Conservation (phyloP, 2,329 filamentous ascomycete species). For the Scleromitrula shiraiana region DNA sequence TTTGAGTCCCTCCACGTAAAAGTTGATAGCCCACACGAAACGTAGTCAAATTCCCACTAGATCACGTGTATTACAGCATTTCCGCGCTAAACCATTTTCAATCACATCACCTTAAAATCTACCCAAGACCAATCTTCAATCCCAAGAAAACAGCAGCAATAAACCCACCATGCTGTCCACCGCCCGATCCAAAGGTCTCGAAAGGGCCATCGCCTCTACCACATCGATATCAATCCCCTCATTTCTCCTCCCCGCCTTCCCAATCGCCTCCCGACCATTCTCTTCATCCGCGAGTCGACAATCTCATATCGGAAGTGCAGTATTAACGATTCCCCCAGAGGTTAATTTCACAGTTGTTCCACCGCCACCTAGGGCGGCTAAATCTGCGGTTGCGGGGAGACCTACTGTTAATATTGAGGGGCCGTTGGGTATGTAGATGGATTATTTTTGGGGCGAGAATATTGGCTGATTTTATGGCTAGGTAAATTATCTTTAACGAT, state of each 20-base stretch:
- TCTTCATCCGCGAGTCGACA: conserved; percentile 57
- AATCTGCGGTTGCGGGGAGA: conserved; percentile 39
- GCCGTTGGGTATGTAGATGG: conserved; percentile 57
- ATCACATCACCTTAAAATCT: conserved; percentile 4
- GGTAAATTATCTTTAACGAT: conserved; percentile 70
- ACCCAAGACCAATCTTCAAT: not conserved
- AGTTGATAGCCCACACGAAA: too few species aligned
- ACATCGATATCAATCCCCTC: conserved; percentile 51
- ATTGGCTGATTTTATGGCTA: conserved; percentile 24
- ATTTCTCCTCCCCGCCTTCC: conserved; percentile 68
- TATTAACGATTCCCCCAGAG: conserved; percentile 73
- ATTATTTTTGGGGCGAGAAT: not conserved
- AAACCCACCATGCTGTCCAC: conserved; percentile 52
- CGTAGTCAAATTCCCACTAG: too few species aligned
- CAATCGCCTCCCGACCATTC: conserved; percentile 50
- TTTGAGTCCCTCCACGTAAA: too few species aligned
- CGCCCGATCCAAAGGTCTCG: conserved; percentile 51
- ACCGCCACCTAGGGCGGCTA: conserved; percentile 31
- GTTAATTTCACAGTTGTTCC: conserved; percentile 70
- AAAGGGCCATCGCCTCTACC: conserved; percentile 44
- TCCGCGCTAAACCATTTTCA: not conserved
- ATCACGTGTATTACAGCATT: not conserved
- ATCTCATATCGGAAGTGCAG: conserved; percentile 81
- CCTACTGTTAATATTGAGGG: conserved; percentile 70
- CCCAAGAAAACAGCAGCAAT: not conserved